Conservation (phyloP, 768 basidiomycete species). For the Leccinum uliginosum region DNA sequence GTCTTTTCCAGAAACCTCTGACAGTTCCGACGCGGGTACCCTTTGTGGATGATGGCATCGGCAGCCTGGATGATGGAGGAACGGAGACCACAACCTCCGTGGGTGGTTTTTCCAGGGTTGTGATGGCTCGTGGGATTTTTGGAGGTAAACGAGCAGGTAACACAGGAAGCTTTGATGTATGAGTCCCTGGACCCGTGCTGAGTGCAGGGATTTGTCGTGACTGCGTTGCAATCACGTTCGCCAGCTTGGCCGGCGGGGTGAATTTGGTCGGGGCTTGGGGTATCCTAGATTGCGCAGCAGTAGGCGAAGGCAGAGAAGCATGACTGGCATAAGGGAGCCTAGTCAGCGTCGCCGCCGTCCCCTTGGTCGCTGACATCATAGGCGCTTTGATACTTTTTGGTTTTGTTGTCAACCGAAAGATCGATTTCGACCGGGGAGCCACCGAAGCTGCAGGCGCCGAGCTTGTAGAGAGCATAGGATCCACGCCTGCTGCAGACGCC, state of each 20-base stretch:
- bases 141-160: slow-evolving; percentile 13
- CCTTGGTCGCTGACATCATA: neutral
- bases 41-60: slow-evolving; percentile 25
- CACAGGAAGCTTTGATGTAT: slow-evolving; percentile 20
- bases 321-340: slow-evolving; percentile 15
- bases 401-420: slow-evolving; percentile 27
- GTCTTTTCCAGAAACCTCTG: slow-evolving; percentile 30
- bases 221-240: slow-evolving; percentile 25
- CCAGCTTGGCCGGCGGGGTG: slow-evolving; percentile 29
- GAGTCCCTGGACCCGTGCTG: neutral
- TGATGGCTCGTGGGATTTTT: slow-evolving; percentile 8
- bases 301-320: slow-evolving; percentile 3
- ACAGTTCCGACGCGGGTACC: slow-evolving; percentile 22
- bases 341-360: neutral
- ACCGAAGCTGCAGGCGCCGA: neutral
- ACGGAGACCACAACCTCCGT: neutral
- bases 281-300: slow-evolving; percentile 13
- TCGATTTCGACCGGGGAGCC: slow-evolving; percentile 24
- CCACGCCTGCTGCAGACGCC: slow-evolving; percentile 22
- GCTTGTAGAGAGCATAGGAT: slow-evolving; percentile 9
- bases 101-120: slow-evolving; percentile 4
- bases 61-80: slow-evolving; percentile 15
- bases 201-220: slow-evolving; percentile 9
- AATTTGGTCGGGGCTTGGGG: slow-evolving; percentile 24
- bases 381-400: slow-evolving; percentile 22